Conservation (phyloP, 1,284 basidiomycete genomes). For the Papiliotrema flavescens region DNA sequence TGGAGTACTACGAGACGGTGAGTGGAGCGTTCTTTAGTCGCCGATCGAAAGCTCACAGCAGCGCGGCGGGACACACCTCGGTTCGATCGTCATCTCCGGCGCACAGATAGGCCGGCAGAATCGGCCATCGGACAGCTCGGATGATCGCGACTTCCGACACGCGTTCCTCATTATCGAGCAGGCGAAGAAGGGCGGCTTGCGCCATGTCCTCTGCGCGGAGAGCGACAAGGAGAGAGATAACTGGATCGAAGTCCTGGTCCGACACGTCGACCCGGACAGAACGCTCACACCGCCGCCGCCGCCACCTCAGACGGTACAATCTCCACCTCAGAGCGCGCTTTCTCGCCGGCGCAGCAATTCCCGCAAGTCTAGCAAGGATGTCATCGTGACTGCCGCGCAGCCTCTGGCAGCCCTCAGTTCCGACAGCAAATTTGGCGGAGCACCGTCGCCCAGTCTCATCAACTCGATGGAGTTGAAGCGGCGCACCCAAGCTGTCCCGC, state of each 20-base stretch:
- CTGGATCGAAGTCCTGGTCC: constrained; percentile 92
- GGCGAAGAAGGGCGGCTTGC: constrained; percentile 62
- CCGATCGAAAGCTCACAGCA: constrained; percentile 42
- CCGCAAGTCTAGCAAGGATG: constrained; percentile 58
- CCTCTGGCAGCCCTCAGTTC: constrained; percentile 60
- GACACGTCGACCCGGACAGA: constrained; percentile 53
- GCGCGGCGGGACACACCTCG: constrained; percentile 85
- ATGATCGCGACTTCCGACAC: constrained; percentile 91
- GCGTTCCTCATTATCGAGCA: constrained; percentile 95
- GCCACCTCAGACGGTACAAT: neutral
- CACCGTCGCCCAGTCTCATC: constrained; percentile 48
- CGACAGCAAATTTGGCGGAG: constrained; percentile 61
- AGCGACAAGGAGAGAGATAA: constrained; percentile 87
- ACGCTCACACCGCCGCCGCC: constrained; percentile 33
- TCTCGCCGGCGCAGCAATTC: constrained; percentile 29
- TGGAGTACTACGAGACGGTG: constrained; percentile 94
- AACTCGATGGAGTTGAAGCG: constrained; percentile 40
- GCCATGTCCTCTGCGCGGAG: constrained; percentile 93
- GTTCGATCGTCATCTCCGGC: constrained; percentile 77
- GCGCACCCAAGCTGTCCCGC: constrained; percentile 8
- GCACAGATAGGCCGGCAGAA: constrained; percentile 81
- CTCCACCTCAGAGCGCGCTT: constrained; percentile 5
- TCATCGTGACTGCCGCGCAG: constrained; percentile 56
- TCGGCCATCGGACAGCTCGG: constrained; percentile 54
- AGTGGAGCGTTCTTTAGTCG: constrained; percentile 44